Base-by-base conservation (phyloP, 768 basidiomycete genomes). In the Calvatia gigantea region DNA sequence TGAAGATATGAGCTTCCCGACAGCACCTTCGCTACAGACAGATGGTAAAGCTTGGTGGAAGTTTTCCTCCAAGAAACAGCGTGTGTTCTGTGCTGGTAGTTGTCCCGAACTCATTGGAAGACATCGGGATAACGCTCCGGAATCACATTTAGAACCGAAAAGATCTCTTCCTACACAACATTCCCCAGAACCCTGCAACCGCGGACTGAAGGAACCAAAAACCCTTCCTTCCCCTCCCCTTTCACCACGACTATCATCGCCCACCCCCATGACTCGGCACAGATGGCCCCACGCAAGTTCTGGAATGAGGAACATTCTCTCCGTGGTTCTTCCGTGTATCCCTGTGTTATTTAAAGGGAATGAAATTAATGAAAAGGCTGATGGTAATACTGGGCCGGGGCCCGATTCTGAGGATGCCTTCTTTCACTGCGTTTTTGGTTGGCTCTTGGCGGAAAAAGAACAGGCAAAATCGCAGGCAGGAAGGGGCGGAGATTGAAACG, bases 311-410 rank as follows among this genome's bases (percentile, higher is more conserved):
- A 48, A 23, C 12, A 6, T 56, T 29, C 38, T 56, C 33, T 48
- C 54, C 2, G 28, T 41, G 23, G 42, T 56, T 29, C 25, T 56
- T 17, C 54, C 54, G 5, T 56, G 54, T 31, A 48, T 56, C 23
- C 54, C 54, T 35, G 28, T 48, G 15, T 25, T 25, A 12, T 27
- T 17, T 5, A 25, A 47, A 31, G 28, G 31, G n/a, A 39, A 29
- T 4, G 39, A 49, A 15, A 14, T 4, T 17, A 21, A 14, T 12
- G 23, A 45, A 12, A 25, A 14, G 31, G 7, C n/a, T 2, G 31
- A 9, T 19, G 12, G 12, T 23, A 21, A 38, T 8, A 11, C 6
- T 25, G 23, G 11, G 14, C 25, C 21, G 31, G 25, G 38, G 43
- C 32, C 27, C 6, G 21, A 23, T 6, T 32, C 32, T 23, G 15